Base-by-base conservation (phyloP, 2,329 filamentous ascomycete genomes). In the Venturia oleaginea region DNA sequence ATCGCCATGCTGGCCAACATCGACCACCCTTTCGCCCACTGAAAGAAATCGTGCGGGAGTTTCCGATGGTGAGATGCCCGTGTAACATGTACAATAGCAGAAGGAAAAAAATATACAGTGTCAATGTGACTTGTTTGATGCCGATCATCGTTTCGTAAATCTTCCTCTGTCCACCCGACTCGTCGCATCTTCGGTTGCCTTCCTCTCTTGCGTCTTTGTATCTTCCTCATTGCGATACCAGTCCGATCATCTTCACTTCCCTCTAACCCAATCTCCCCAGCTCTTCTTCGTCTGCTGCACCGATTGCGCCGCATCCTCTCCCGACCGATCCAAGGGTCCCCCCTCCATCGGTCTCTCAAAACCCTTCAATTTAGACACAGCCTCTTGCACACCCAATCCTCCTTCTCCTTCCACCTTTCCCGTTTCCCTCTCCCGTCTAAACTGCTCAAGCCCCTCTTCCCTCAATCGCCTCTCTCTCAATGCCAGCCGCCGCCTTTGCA, bases 401-500 rank as follows among this genome's bases (percentile, higher is more conserved):
- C 17, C 34, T 11, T 27, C 59, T 10, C 43, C 24, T 24, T 37
- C 60, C 22, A 46, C 40, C n/a, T 24, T 24, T 19, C 46, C 32
- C 43, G 10, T 40, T 37, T 55, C 43, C n/a, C 30, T 64, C 37
- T 48, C 62, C 48, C 24, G 34, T 10, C 3, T 46, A 42, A 57
- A 67, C 42, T 40, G n/a, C 24, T 30, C 54, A 30, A 57, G 67
- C 37, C 71, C 66, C 66, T 78, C 74, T 64, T 74, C 70, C 67
- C 77, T 75, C 72, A 81, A 72, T 67, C 81, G 76, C 71, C 73
- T 74, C 69, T 80, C 79, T 67, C 81, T 77, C 63, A 78, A 75
- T 63, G 76, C 77, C 67, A 81, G 65, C 63, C 76, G 79, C 68
- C 71, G 76, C 68, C 74, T 78, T 73, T 84, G 86, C 74, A 94